Evolutionary conservation across 2,329 filamentous ascomycete species (phyloP).

Genomic region (Dactylellina parvicollis): DNA sequence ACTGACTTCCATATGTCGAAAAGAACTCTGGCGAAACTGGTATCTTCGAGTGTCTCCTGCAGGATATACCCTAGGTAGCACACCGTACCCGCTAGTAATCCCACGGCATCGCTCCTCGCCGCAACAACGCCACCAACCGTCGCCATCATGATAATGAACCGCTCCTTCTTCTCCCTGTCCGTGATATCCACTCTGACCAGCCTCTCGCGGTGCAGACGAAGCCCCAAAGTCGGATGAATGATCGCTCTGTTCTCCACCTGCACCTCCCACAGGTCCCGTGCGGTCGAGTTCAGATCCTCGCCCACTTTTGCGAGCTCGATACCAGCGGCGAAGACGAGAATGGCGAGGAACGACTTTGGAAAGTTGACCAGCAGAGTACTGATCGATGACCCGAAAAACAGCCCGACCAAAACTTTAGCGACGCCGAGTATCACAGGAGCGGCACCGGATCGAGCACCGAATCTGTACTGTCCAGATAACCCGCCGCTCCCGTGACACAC

Average conservation of each 20-base stretch:
- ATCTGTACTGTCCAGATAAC: constrained; percentile 87
- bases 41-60: constrained; percentile 53
- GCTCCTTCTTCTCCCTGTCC: constrained; percentile 75
- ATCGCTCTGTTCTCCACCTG: constrained; percentile 62
- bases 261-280: constrained; percentile 66
- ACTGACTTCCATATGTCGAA: constrained; percentile 33
- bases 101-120: constrained; percentile 86
- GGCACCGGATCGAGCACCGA: constrained; percentile 87
- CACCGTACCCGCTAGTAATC: constrained; percentile 81
- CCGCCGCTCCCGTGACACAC: constrained; percentile 93
- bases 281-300: constrained; percentile 78
- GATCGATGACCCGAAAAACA: constrained; percentile 79
- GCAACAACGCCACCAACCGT: constrained; percentile 83
- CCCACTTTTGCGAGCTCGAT: constrained; percentile 87
- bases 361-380: constrained; percentile 76
- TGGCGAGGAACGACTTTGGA: constrained; percentile 78
- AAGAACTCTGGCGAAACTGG: constrained; percentile 17
- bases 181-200: constrained; percentile 68
- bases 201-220: constrained; percentile 57
- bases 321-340: constrained; percentile 90
- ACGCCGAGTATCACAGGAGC: constrained; percentile 81
- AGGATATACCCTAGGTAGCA: constrained; percentile 75
- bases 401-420: constrained; percentile 78
- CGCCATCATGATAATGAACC: constrained; percentile 90
- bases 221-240: constrained; percentile 56